These are phyloP conservation scores for Petunia secreta DNA, from an alignment of 257 asterid genomes.

Conservation along the genomic window DNA sequence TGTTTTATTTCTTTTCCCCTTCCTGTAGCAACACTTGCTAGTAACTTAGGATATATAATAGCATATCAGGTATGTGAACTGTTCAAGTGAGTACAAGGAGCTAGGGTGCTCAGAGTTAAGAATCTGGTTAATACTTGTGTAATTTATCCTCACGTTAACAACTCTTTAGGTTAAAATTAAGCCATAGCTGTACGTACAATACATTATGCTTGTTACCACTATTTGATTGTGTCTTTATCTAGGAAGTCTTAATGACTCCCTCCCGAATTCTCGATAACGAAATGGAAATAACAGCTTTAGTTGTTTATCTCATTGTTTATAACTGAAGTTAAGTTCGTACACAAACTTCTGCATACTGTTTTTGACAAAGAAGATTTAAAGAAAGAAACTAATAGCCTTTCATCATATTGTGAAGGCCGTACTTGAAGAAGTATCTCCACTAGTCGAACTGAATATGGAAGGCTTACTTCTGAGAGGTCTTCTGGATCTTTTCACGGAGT, in stretches of 20 bases:
- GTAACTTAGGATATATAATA: neutral
- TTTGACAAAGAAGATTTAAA: neutral
- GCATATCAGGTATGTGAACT: neutral
- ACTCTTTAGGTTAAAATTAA: neutral
- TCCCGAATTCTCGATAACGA: too few species aligned
- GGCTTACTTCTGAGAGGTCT: slow-evolving; percentile 58
- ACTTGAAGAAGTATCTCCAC: slow-evolving; percentile 46
- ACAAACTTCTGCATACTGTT: neutral
- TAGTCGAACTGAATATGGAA: slow-evolving; percentile 65
- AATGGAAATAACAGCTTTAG: neutral
- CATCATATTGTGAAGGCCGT: neutral
- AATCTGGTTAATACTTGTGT: neutral
- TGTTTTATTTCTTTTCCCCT: slow-evolving; percentile 25
- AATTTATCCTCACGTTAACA: neutral
- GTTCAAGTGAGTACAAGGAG: neutral
- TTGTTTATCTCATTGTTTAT: neutral
- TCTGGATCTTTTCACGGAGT: slow-evolving; percentile 51
- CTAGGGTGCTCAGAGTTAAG: neutral
- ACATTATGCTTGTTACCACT: neutral
- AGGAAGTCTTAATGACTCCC: neutral
- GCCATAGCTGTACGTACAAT: neutral
- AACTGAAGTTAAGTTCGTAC: neutral
- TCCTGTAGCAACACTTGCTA: neutral
- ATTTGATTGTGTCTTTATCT: neutral
- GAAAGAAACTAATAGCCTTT: neutral